Evolutionary conservation across 345 rosid genomes (phyloP).

Genomic region (Eucalyptus erythrocorys): DNA sequence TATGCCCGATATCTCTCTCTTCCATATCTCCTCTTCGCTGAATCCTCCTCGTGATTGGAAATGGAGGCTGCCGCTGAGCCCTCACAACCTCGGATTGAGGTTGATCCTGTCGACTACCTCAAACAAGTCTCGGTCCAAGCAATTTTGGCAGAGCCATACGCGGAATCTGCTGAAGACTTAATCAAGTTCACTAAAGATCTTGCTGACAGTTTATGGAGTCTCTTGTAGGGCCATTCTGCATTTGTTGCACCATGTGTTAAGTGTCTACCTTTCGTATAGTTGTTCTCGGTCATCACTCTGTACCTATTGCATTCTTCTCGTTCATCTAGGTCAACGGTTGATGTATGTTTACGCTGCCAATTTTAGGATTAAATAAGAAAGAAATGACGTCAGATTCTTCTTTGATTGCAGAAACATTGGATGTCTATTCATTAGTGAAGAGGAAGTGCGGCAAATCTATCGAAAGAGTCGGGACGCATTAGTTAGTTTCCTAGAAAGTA

Average conservation of each 20-base stretch:
- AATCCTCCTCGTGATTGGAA: no score
- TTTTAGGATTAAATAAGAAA: constrained; percentile 18
- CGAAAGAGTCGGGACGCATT: no score
- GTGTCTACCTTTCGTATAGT: not conserved
- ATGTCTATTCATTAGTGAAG: no score
- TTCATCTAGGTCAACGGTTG: not conserved
- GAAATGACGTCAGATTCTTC: constrained; percentile 12
- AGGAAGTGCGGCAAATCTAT: no score
- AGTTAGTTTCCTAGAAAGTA: no score
- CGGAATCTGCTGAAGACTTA: constrained; percentile 56
- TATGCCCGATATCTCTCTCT: no score
- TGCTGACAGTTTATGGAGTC: constrained; percentile 43
- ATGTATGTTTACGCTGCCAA: constrained; percentile 21
- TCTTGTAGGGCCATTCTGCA: constrained; percentile 50
- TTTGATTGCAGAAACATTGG: no score
- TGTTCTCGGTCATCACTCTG: not conserved
- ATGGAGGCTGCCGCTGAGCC: no score
- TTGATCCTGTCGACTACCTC: not conserved
- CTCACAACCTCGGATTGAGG: no score
- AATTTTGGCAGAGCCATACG: constrained; percentile 46
- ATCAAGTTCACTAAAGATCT: constrained; percentile 57
- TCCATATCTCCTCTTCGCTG: no score
- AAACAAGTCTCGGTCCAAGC: no score
- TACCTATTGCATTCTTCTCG: not conserved
- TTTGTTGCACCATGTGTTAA: constrained; percentile 71